Evolutionary conservation across 371 early-diverging fungal genomes (phyloP), one percentile per base, ranked within the genome.

Genomic region (Mucor irregularis): DNA sequence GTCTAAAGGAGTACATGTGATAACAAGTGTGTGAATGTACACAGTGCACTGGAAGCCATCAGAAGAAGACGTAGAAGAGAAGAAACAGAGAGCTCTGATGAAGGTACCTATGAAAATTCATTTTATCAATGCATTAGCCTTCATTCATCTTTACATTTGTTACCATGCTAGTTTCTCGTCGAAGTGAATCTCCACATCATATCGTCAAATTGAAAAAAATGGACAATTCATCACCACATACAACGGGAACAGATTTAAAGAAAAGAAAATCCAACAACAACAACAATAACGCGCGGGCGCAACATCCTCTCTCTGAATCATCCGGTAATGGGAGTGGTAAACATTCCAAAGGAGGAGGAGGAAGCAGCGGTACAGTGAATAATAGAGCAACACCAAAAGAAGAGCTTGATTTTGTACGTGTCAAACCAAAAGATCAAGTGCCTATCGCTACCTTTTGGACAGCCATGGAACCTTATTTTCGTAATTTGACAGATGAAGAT

Each of bases 391-490:
- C 33, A n/a, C 16, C 30, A 35, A 51, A 37, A 34, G 64, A 71
- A 17, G 74, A 76, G 4, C 39, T 68, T 14, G 78, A 78, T 24
- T 68, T 74, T 44, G 57, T 73, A 6, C 62, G 78, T 19, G 73
- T 74, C 24, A 78, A 78, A 56, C 67, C 73, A 1, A 68, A 70
- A 47, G 68, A 90, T 58, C 95, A 94, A 67, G 84, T 94, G 11
- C 90, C 91, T 5, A 84, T 92, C 26, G 71, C 80, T 14, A 85
- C 86, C 4, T 96, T 91, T 62, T 93, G 91, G 90, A 56, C 78
- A 5, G 87, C 89, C 9, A 69, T 89, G 49, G 96, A 96, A 26
- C 91, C 92, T 49, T 94, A 88, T 64, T 91, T 93, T 59, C 74
- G 92, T 4, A 78, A 78, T 21, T 66, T 95, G 33, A 80, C 84